Evolutionary conservation across 1,139 yeast genomes (phyloP).

Genomic region (Hansenula sp.): DNA sequence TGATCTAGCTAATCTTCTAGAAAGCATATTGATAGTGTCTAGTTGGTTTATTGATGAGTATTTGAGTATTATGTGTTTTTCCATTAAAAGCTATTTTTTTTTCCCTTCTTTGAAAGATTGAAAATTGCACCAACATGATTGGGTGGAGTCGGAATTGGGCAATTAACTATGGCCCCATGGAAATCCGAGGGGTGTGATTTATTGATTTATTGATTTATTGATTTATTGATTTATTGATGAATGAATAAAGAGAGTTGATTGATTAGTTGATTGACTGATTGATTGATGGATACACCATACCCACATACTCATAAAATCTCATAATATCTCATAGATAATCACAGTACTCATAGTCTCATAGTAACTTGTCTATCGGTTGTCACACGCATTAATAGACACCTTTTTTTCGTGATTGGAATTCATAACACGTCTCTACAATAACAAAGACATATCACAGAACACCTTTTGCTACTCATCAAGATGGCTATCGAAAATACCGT

Average conservation of each 20-base stretch:
- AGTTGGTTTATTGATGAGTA: not conserved
- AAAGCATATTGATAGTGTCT: conserved; percentile 14
- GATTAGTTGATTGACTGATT: too few species aligned
- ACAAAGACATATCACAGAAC: not conserved
- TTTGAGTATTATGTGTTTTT: conserved; percentile 1
- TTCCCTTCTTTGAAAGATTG: conserved; percentile 8
- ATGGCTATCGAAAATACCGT: conserved; percentile 35
- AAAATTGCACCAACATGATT: conserved; percentile 14
- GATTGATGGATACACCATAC: too few species aligned
- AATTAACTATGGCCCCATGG: not conserved
- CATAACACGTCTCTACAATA: not conserved
- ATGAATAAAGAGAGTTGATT: too few species aligned
- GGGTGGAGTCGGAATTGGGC: conserved; percentile 4
- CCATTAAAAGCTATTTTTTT: not conserved
- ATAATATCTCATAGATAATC: too few species aligned
- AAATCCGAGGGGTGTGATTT: too few species aligned
- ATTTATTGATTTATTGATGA: too few species aligned
- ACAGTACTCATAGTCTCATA: not conserved
- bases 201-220: too few species aligned
- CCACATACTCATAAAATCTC: too few species aligned
- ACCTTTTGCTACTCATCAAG: not conserved
- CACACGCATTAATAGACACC: not conserved
- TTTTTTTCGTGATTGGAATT: too few species aligned
- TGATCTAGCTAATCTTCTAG: conserved; percentile 22
- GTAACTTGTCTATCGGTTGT: not conserved